These are phyloP conservation scores for Camellia lanceoleosa DNA, from an alignment of 148 eudicot genomes.

Conservation along the genomic window DNA sequence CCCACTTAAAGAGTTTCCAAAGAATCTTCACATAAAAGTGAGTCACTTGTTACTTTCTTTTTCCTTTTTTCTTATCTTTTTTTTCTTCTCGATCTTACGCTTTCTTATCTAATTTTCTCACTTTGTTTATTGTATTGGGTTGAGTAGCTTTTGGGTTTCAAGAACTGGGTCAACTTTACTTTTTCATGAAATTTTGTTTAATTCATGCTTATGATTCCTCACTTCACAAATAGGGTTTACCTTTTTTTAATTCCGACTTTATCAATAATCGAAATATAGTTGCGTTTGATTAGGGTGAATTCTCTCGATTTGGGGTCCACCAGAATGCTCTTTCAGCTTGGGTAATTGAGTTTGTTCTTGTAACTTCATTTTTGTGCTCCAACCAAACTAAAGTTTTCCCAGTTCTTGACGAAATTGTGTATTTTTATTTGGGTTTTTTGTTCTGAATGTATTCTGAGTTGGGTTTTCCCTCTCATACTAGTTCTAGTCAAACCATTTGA, in stretches of 20 bases:
- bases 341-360: background rate
- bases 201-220: slow-evolving; percentile 21
- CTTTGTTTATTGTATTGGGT: background rate
- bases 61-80: background rate
- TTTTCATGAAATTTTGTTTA: background rate
- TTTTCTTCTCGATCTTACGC: too few relatives aligned
- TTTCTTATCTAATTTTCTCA: background rate
- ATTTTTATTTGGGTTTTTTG: background rate
- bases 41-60: slow-evolving; percentile 19
- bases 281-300: background rate
- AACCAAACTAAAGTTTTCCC: background rate
- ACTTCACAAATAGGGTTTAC: slow-evolving; percentile 9
- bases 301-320: background rate
- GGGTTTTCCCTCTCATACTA: background rate
- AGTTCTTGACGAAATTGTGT: background rate
- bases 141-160: slow-evolving; percentile 20
- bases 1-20: slow-evolving; percentile 32
- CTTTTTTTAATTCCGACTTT: background rate
- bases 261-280: background rate
- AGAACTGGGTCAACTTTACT: slow-evolving; percentile 22
- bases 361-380: background rate
- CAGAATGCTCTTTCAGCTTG: background rate
- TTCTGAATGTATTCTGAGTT: background rate
- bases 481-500: background rate
- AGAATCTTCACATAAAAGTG: slow-evolving; percentile 33